Conservation (phyloP, 1,139 yeast genomes). For the Blastobotrys ciferrii region DNA sequence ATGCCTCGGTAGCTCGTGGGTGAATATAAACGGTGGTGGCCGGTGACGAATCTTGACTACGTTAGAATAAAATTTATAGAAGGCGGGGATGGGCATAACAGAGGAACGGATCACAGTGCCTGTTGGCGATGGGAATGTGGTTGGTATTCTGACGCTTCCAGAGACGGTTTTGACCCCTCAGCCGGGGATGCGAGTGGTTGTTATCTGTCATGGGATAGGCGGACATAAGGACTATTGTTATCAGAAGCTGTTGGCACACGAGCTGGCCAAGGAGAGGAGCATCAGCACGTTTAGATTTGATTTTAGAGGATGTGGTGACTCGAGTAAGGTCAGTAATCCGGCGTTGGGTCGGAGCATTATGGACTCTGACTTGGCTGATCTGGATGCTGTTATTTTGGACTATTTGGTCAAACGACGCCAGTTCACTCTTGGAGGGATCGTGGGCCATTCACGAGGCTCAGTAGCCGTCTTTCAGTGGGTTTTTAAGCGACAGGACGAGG, state of each 20-base stretch:
- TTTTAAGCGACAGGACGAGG: conserved; percentile 41
- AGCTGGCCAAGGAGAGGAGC: conserved; percentile 58
- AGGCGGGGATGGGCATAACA: background rate
- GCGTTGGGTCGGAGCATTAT: conserved; percentile 55
- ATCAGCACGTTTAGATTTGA: conserved; percentile 70
- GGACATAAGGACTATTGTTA: conserved; percentile 83
- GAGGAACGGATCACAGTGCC: conserved; percentile 8
- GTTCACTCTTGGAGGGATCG: conserved; percentile 45
- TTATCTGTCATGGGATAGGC: conserved; percentile 72
- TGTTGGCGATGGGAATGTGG: conserved; percentile 18
- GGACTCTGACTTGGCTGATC: conserved; percentile 64
- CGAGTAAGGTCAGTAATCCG: conserved; percentile 52
- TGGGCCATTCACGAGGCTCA: conserved; percentile 80
- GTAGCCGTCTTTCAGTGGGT: conserved; percentile 80
- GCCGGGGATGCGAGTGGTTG: conserved; percentile 37
- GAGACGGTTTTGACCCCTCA: background rate
- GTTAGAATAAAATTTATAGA: conserved; percentile 6
- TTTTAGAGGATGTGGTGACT: conserved; percentile 81
- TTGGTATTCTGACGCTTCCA: conserved; percentile 24
- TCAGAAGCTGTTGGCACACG: conserved; percentile 61
- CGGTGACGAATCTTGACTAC: too few relatives aligned
- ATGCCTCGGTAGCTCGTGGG: too few relatives aligned
- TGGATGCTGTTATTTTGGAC: conserved; percentile 39
- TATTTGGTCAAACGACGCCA: conserved; percentile 37
- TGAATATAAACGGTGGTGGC: too few relatives aligned